phyloP scores from a whole-genome alignment of 352 stramenopile genomes.

The Globisporangium nagaii region DNA sequence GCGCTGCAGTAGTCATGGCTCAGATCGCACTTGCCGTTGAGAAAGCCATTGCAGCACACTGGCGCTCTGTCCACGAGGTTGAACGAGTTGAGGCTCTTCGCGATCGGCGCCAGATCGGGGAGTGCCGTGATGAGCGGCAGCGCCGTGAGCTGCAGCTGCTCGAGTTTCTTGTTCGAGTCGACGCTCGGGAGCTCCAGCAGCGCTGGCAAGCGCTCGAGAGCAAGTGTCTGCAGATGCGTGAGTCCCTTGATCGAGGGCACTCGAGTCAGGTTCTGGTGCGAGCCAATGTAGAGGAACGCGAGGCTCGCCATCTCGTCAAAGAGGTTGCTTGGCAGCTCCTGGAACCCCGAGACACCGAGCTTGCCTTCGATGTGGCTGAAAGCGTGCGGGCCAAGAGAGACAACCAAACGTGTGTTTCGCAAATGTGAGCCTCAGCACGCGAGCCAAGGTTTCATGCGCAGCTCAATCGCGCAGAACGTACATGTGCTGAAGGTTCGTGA shows the following conservation, averaged over 20 bases:
- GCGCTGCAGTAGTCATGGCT: conserved; percentile 16
- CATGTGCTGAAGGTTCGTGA: conserved; percentile 29
- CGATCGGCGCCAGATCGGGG: conserved; percentile 14
- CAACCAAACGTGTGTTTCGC: too few relatives aligned
- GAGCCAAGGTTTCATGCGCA: too few relatives aligned
- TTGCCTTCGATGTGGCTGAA: conserved; percentile 9
- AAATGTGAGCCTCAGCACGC: not conserved
- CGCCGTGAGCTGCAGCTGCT: conserved; percentile 9
- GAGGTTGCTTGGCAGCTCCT: conserved; percentile 9
- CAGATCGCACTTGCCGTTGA: conserved; percentile 16
- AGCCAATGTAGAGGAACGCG: conserved; percentile 10
- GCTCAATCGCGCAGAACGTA: too few relatives aligned
- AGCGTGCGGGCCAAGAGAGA: not conserved
- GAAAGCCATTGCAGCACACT: conserved; percentile 33
- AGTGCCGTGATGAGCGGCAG: conserved; percentile 10
- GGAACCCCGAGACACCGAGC: conserved; percentile 4
- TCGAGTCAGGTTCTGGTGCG: conserved; percentile 2
- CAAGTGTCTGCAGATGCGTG: conserved; percentile 12
- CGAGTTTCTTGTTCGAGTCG: not conserved
- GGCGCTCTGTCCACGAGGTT: not conserved
- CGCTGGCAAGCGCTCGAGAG: conserved; percentile 14
- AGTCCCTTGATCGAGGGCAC: conserved; percentile 15
- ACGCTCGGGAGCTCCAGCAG: conserved; percentile 17
- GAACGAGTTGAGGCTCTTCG: conserved; percentile 12
- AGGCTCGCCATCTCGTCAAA: conserved; percentile 22